Conservation (phyloP, 2,329 filamentous ascomycete species). For the Paramyrothecium roridum region DNA sequence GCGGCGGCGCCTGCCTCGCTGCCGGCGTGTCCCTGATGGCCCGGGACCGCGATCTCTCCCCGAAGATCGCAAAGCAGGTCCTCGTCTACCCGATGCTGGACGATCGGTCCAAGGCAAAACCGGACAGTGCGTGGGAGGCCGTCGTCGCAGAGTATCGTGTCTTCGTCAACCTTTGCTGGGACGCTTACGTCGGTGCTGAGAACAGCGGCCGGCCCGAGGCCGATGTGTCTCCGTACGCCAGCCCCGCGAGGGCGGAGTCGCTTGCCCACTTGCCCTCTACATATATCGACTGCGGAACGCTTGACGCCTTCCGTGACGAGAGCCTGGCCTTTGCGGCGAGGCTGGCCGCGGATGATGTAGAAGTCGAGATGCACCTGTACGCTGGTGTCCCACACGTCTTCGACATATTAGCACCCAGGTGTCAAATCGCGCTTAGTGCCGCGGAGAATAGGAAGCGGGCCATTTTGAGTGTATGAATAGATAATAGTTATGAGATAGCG, state of each 20-base stretch:
- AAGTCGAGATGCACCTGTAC: constrained; percentile 37
- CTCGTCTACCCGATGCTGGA: constrained; percentile 31
- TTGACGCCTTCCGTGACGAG: constrained; percentile 36
- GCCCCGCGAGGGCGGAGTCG: constrained; percentile 16
- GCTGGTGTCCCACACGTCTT: constrained; percentile 36
- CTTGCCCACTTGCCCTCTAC: constrained; percentile 27
- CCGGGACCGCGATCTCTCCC: constrained; percentile 17
- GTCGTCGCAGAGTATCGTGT: constrained; percentile 11
- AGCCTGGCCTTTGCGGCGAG: constrained; percentile 23
- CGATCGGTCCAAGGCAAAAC: constrained; percentile 16
- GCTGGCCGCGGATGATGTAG: constrained; percentile 24
- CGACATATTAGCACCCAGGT: constrained; percentile 3
- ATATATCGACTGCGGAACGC: constrained; percentile 33
- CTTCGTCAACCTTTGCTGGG: constrained; percentile 18
- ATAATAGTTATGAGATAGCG: not conserved
- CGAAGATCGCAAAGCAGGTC: constrained; percentile 27
- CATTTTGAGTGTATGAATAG: not conserved
- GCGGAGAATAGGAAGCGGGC: not conserved
- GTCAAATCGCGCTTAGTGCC: not conserved
- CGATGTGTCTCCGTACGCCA: constrained; percentile 11
- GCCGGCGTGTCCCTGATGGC: constrained; percentile 35
- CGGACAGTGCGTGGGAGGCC: constrained; percentile 1
- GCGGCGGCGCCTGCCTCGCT: constrained; percentile 16
- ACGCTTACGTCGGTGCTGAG: constrained; percentile 7
- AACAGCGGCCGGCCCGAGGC: constrained; percentile 2